These are phyloP conservation scores for Parmelia sp. DNA, from an alignment of 495 filamentous ascomycete species.

Conservation along the genomic window DNA sequence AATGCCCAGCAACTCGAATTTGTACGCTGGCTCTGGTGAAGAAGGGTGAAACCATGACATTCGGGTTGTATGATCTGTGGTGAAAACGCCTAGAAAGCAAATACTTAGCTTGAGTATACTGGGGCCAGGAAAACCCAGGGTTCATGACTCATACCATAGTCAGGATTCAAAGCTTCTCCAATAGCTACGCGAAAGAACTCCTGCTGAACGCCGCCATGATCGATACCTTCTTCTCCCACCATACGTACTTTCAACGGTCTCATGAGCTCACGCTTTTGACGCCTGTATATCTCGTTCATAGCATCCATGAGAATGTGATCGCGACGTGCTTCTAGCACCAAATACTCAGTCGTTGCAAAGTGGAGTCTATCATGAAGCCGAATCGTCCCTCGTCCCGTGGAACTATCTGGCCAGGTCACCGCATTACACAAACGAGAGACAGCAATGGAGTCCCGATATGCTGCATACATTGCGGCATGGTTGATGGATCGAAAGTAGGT, in stretches of 20 bases:
- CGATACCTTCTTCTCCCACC: constrained; percentile 82
- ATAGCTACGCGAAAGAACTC: constrained; percentile 88
- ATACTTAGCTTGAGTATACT: constrained; percentile 8
- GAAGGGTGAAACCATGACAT: constrained; percentile 85
- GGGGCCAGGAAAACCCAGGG: not conserved
- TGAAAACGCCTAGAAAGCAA: constrained; percentile 48
- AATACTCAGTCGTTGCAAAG: constrained; percentile 59
- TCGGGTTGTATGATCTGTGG: constrained; percentile 61
- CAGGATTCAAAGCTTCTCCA: constrained; percentile 66
- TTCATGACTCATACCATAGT: constrained; percentile 52
- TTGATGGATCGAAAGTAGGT: constrained; percentile 89
- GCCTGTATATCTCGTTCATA: constrained; percentile 80
- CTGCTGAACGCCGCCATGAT: constrained; percentile 90
- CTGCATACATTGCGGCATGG: constrained; percentile 70
- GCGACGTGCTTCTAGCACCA: constrained; percentile 70
- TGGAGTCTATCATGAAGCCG: constrained; percentile 56
- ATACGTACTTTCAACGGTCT: constrained; percentile 83
- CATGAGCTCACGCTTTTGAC: constrained; percentile 73
- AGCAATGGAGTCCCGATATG: constrained; percentile 63
- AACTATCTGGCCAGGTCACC: constrained; percentile 41
- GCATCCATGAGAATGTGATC: constrained; percentile 67
- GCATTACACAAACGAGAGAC: constrained; percentile 54
- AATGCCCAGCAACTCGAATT: constrained; percentile 85
- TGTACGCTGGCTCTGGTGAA: constrained; percentile 73
- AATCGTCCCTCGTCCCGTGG: constrained; percentile 38